Evolutionary conservation across 2,329 filamentous ascomycete species (phyloP).

Genomic region (Trichoderma guizhouense): DNA sequence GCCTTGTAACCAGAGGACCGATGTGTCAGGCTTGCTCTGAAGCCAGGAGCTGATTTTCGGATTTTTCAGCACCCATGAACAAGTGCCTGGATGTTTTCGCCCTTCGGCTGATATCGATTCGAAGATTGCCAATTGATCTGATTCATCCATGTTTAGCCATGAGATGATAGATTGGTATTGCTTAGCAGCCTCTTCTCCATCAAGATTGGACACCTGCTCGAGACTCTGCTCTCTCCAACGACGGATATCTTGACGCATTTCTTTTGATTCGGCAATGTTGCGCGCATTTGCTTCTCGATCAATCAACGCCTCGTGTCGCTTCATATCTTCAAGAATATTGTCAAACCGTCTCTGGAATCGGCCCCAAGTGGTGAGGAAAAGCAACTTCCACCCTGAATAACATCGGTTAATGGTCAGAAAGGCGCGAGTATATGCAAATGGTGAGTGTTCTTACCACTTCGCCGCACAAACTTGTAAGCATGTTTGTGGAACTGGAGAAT

Average conservation of each 20-base stretch:
- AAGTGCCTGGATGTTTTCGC: background rate
- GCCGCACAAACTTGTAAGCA: background rate
- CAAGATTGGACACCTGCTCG: slow-evolving; percentile 28
- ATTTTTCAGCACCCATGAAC: background rate
- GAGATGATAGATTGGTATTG: background rate
- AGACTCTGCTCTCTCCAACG: slow-evolving; percentile 47
- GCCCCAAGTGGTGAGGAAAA: background rate
- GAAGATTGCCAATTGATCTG: background rate
- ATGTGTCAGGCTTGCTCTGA: background rate
- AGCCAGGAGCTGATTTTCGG: background rate
- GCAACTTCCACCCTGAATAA: background rate
- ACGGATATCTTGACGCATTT: slow-evolving; percentile 23
- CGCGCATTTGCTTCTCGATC: background rate
- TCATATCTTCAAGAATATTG: background rate
- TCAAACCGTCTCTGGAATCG: background rate
- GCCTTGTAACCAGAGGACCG: background rate
- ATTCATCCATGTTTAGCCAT: background rate
- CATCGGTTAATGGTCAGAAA: background rate
- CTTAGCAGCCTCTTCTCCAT: background rate
- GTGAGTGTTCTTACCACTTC: background rate
- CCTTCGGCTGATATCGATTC: background rate
- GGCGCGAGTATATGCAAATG: background rate
- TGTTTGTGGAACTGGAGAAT: background rate
- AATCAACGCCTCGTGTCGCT: background rate
- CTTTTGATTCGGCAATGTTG: background rate